Conservation (phyloP, 768 basidiomycete species). For the Suillus weaverae region DNA sequence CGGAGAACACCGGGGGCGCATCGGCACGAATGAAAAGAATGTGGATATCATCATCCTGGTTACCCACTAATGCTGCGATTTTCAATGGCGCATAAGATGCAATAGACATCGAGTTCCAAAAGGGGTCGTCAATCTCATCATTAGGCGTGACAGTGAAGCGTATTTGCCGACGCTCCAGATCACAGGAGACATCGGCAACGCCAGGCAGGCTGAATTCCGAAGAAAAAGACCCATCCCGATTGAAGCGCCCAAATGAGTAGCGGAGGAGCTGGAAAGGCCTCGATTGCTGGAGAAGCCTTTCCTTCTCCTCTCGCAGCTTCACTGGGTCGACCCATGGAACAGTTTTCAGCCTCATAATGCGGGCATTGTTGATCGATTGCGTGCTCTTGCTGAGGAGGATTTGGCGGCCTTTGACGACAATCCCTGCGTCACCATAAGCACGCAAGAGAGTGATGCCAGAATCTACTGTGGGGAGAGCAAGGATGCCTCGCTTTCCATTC, state of each 20-base stretch:
- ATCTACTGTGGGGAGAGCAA: slow-evolving; percentile 28
- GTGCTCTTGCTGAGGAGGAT: slow-evolving; percentile 24
- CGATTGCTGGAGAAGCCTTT: slow-evolving; percentile 22
- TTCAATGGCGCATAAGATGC: slow-evolving; percentile 23
- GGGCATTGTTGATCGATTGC: slow-evolving; percentile 22
- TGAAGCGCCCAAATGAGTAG: slow-evolving; percentile 39
- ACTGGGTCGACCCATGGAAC: slow-evolving; percentile 33
- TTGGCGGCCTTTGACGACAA: slow-evolving; percentile 26
- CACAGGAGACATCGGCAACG: slow-evolving; percentile 35
- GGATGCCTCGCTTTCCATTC: slow-evolving; percentile 30
- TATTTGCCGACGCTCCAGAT: slow-evolving; percentile 33
- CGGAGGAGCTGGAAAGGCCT: slow-evolving; percentile 22
- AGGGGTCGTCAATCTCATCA: not conserved
- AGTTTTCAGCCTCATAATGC: slow-evolving; percentile 24
- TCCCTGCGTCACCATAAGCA: slow-evolving; percentile 25
- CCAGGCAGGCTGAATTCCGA: slow-evolving; percentile 30
- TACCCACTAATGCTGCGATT: slow-evolving; percentile 24
- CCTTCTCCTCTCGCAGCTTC: slow-evolving; percentile 23
- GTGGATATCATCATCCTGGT: slow-evolving; percentile 10
- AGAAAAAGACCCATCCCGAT: slow-evolving; percentile 34
- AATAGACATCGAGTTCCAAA: not conserved
- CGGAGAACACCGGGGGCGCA: slow-evolving; percentile 31
- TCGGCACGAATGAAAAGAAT: slow-evolving; percentile 34
- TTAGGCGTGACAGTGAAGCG: slow-evolving; percentile 28
- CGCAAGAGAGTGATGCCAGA: slow-evolving; percentile 27